Evolutionary conservation across 768 basidiomycete genomes (phyloP).

Genomic region (Podaxis sp.): DNA sequence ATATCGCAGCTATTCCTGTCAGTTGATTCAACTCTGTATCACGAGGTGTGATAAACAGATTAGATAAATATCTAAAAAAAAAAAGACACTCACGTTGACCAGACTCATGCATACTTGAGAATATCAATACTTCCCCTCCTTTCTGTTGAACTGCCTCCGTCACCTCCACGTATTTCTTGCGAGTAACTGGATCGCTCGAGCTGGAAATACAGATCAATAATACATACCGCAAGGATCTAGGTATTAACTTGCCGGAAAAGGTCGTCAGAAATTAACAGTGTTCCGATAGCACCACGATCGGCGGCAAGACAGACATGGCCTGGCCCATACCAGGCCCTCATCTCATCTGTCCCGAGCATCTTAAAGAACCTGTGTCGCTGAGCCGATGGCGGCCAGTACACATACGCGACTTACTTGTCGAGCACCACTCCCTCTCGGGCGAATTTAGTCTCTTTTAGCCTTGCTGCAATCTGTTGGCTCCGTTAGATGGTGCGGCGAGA

Average conservation of each 20-base stretch:
- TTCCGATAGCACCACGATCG: conserved; percentile 90
- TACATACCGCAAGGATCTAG: not conserved
- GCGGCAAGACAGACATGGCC: conserved; percentile 90
- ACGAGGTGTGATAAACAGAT: not conserved
- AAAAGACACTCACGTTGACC: conserved; percentile 74
- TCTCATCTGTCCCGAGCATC: conserved; percentile 91
- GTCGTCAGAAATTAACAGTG: conserved; percentile 90
- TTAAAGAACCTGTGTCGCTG: conserved; percentile 79
- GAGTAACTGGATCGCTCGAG: conserved; percentile 68
- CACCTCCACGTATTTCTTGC: conserved; percentile 82
- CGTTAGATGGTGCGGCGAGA: not conserved
- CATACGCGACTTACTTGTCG: conserved; percentile 56
- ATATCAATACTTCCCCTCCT: conserved; percentile 92
- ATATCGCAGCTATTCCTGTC: conserved; percentile 91
- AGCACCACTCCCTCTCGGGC: conserved; percentile 88
- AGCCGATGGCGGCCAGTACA: not conserved
- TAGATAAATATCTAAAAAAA: conserved; percentile 1
- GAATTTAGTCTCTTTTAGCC: conserved; percentile 93
- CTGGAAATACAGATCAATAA: conserved; percentile 31
- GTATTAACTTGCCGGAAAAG: conserved; percentile 69
- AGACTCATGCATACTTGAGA: conserved; percentile 99
- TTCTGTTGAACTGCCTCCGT: conserved; percentile 87
- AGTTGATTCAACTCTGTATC: conserved; percentile 86
- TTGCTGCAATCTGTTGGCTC: conserved; percentile 53
- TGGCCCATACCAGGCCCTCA: conserved; percentile 98